phyloP scores from a whole-genome alignment of 371 early-diverging fungal species.

The Fennellomyces sp. region DNA sequence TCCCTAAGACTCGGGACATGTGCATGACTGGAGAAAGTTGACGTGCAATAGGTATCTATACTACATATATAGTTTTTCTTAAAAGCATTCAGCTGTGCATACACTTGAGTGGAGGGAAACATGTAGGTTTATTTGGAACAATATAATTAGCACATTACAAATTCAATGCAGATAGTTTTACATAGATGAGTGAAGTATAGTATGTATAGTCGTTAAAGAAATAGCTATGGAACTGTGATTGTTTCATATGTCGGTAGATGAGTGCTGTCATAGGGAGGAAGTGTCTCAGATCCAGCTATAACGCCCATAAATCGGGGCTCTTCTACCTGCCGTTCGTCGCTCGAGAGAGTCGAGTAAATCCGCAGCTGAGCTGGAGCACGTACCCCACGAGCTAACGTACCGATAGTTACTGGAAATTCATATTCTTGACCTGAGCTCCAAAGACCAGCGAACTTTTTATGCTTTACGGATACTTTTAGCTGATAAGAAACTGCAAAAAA shows the following conservation, averaged over 20 bases:
- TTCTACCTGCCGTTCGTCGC: background rate
- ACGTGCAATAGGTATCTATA: no score
- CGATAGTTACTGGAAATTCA: slow-evolving; percentile 31
- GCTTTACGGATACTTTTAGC: slow-evolving; percentile 23
- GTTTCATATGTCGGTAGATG: slow-evolving; percentile 11
- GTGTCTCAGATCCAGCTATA: slow-evolving; percentile 32
- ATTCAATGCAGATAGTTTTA: no score
- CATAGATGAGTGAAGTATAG: no score
- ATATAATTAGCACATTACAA: no score
- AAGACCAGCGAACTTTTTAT: slow-evolving; percentile 19
- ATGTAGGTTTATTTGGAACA: no score
- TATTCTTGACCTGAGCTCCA: slow-evolving; percentile 14
- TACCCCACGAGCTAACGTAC: slow-evolving; percentile 41
- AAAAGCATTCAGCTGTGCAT: no score
- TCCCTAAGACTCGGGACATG: no score
- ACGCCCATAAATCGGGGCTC: slow-evolving; percentile 28
- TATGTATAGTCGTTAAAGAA: no score
- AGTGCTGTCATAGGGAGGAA: slow-evolving; percentile 31
- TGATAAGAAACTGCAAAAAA: slow-evolving; percentile 24
- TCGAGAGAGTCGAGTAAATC: slow-evolving; percentile 1
- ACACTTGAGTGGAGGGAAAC: no score
- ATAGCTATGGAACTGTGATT: background rate
- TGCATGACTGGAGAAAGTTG: no score
- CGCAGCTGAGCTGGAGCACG: slow-evolving; percentile 29
- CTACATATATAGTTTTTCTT: no score